These are phyloP conservation scores for Lipomyces mesembrius DNA, from an alignment of 805 yeast species.

Conservation along the genomic window DNA sequence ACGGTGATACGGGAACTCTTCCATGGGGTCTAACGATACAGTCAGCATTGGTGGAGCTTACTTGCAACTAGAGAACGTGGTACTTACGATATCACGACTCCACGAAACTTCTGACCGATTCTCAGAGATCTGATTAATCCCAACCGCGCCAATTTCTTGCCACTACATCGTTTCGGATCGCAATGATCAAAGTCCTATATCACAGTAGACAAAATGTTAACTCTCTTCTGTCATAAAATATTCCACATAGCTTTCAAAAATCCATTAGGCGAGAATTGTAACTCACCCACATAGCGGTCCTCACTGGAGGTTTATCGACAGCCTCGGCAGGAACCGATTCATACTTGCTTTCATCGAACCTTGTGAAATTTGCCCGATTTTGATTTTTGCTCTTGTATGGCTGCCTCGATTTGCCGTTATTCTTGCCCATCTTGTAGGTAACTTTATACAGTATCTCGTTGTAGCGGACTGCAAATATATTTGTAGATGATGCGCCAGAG, in stretches of 20 bases:
- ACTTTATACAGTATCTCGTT: neutral
- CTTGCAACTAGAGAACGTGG: neutral
- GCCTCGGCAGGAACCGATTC: neutral
- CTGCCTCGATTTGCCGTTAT: neutral
- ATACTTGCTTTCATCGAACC: neutral
- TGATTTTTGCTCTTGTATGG: neutral
- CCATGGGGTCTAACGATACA: slow-evolving; percentile 67
- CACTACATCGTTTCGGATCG: slow-evolving; percentile 96
- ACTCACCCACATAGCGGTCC: slow-evolving; percentile 83
- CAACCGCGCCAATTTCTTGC: slow-evolving; percentile 86
- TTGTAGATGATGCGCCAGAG: neutral
- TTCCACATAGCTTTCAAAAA: neutral
- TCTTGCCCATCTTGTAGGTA: neutral
- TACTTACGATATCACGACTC: slow-evolving; percentile 72
- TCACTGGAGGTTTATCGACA: slow-evolving; percentile 49
- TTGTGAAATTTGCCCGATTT: neutral
- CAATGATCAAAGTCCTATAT: slow-evolving; percentile 91
- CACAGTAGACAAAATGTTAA: neutral
- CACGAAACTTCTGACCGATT: slow-evolving; percentile 92
- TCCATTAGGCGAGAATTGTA: neutral
- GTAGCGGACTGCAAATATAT: neutral
- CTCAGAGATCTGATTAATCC: slow-evolving; percentile 79
- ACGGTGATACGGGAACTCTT: slow-evolving; percentile 84
- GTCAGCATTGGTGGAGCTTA: neutral
- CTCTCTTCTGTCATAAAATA: too few species aligned